These are phyloP conservation scores for Setaria italica DNA, from an alignment of 202 grass and related monocot species.

Conservation along the genomic window DNA sequence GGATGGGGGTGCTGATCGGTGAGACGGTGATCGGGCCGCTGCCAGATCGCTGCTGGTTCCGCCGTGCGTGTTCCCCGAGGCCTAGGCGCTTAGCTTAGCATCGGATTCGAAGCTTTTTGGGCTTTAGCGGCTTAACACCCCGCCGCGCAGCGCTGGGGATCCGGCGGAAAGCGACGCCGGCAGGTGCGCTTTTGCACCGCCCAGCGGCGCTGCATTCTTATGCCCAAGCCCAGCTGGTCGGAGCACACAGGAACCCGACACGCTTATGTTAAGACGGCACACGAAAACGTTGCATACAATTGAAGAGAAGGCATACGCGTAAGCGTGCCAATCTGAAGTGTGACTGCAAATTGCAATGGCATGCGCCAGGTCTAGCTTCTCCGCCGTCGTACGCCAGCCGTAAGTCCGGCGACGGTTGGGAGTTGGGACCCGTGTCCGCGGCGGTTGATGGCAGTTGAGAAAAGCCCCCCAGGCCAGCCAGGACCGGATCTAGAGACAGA, in stretches of 20 bases:
- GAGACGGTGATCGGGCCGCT: not conserved
- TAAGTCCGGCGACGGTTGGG: not conserved
- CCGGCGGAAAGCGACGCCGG: slow-evolving; percentile 27
- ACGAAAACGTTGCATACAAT: not conserved
- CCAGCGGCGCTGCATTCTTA: not conserved
- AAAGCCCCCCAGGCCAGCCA: slow-evolving; percentile 1
- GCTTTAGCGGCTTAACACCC: not conserved
- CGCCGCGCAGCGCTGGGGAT: not conserved
- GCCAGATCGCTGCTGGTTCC: not conserved
- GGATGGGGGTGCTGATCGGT: too few species aligned
- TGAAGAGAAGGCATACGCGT: not conserved
- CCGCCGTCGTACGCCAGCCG: not conserved
- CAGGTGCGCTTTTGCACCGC: slow-evolving; percentile 29
- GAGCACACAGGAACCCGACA: not conserved
- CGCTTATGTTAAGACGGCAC: not conserved
- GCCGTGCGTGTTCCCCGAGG: not conserved
- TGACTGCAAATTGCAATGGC: too few species aligned
- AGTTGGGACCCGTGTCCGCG: slow-evolving; percentile 8
- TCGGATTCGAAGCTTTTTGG: slow-evolving; percentile 26
- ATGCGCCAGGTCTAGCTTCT: too few species aligned
- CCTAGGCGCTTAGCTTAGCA: not conserved
- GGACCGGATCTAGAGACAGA: slow-evolving; percentile 43
- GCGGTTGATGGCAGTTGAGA: slow-evolving; percentile 40
- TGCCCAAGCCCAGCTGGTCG: too few species aligned
- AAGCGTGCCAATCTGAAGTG: too few species aligned